These are phyloP conservation scores for Syncephalastrum monosporum DNA, from an alignment of 371 early-diverging fungal species.

Conservation along the genomic window DNA sequence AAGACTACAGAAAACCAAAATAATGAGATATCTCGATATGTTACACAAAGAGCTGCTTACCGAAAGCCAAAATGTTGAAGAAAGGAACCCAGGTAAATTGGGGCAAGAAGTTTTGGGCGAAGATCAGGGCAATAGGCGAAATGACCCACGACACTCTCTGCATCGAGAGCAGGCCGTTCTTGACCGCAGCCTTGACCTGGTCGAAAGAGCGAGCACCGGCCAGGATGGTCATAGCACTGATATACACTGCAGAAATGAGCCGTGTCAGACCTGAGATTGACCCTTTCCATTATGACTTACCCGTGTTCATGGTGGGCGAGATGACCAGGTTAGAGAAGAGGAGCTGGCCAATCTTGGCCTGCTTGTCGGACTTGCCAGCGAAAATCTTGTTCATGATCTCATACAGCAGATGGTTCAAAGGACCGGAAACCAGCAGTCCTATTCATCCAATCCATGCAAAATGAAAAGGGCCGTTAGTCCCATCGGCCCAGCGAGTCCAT, in stretches of 20 bases:
- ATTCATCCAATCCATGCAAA: background rate
- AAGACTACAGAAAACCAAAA: constrained; percentile 42
- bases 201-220: constrained; percentile 64
- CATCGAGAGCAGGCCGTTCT: constrained; percentile 64
- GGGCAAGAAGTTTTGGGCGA: constrained; percentile 77
- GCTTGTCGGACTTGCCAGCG: constrained; percentile 56
- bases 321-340: constrained; percentile 69
- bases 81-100: constrained; percentile 87
- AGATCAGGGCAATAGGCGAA: constrained; percentile 71
- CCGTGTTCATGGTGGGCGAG: constrained; percentile 80
- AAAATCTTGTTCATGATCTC: constrained; percentile 63
- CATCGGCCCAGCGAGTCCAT: too few relatives aligned
- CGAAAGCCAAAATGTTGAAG: constrained; percentile 81
- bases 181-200: constrained; percentile 55
- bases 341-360: constrained; percentile 62
- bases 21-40: background rate
- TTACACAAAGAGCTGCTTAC: constrained; percentile 24
- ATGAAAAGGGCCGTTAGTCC: too few relatives aligned
- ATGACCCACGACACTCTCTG: constrained; percentile 84
- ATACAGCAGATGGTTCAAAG: constrained; percentile 72
- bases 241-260: constrained; percentile 55
- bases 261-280: background rate
- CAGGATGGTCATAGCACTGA: constrained; percentile 80
- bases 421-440: constrained; percentile 67
- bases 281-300: constrained; percentile 30